A percentile compares a stretch with the other conserved stretches of the same genome.
Conservation (phyloP, 2,329 filamentous ascomycete genomes). For the Albifimbria verrucaria region DNA sequence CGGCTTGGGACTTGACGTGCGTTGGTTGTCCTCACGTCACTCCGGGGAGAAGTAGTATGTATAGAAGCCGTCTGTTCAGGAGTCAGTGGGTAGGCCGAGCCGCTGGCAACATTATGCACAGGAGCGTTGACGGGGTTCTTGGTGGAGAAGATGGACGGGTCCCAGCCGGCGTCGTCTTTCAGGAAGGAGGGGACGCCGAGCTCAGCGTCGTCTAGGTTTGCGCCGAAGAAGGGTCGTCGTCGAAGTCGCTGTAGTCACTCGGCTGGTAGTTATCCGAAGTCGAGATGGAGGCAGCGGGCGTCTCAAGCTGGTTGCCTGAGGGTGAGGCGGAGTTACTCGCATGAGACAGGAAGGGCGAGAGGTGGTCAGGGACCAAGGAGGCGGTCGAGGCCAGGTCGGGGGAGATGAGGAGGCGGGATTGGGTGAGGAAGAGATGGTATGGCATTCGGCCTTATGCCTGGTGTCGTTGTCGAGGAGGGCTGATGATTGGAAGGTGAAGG, state of each 20-base stretch:
- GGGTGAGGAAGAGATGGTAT: slow-evolving; percentile 28
- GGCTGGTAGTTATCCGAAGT: slow-evolving; percentile 45
- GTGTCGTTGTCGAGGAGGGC: slow-evolving; percentile 33
- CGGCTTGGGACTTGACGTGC: slow-evolving; percentile 16
- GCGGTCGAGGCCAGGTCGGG: slow-evolving; percentile 24
- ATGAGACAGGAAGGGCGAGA: slow-evolving; percentile 43
- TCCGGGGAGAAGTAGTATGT: slow-evolving; percentile 39
- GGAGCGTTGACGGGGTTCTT: slow-evolving; percentile 9
- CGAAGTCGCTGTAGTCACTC: slow-evolving; percentile 46
- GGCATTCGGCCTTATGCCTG: slow-evolving; percentile 17
- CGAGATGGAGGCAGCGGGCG: slow-evolving; percentile 48
- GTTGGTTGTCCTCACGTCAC: slow-evolving; percentile 25
- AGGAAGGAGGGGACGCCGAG: slow-evolving; percentile 43
- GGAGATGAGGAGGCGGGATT: slow-evolving; percentile 19
- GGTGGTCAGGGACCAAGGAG: slow-evolving; percentile 32
- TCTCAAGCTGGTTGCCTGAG: slow-evolving; percentile 31
- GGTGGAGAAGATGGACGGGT: slow-evolving; percentile 14
- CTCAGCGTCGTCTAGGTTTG: slow-evolving; percentile 42
- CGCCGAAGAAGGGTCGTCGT: slow-evolving; percentile 48
- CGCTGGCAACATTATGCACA: slow-evolving; percentile 14
- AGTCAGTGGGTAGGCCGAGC: slow-evolving; percentile 42
- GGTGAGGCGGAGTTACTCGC: slow-evolving; percentile 26
- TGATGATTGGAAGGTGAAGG: slow-evolving; percentile 37
- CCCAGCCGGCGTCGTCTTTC: slow-evolving; percentile 26
- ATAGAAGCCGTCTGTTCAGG: slow-evolving; percentile 50